phyloP scores from a whole-genome alignment of 2,329 filamentous ascomycete species.

The Thelonectria blattea region DNA sequence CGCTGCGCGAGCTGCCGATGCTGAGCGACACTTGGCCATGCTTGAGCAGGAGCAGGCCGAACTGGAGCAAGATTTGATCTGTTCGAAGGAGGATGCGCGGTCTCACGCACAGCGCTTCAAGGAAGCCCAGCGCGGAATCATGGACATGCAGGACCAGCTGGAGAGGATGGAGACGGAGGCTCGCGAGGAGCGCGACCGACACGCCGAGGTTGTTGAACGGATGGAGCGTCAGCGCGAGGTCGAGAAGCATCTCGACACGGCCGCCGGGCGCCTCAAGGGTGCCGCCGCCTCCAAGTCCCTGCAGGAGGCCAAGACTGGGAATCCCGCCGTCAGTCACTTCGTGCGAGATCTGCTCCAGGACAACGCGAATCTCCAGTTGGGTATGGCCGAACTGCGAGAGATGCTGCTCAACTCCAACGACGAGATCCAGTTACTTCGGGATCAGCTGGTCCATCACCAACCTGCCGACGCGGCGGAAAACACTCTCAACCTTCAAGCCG shows the following conservation, averaged over 20 bases:
- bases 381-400: slow-evolving; percentile 88
- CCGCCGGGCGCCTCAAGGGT: slow-evolving; percentile 80
- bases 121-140: slow-evolving; percentile 80
- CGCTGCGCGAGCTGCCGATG: slow-evolving; percentile 74
- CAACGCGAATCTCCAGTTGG: slow-evolving; percentile 91
- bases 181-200: slow-evolving; percentile 78
- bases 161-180: slow-evolving; percentile 88
- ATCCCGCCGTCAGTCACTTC: slow-evolving; percentile 88
- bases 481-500: slow-evolving; percentile 69
- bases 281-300: slow-evolving; percentile 75
- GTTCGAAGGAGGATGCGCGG: slow-evolving; percentile 75
- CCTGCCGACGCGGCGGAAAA: slow-evolving; percentile 57
- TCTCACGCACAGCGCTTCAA: slow-evolving; percentile 84
- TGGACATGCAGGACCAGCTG: slow-evolving; percentile 82
- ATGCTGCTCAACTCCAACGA: slow-evolving; percentile 92
- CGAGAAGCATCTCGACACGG: slow-evolving; percentile 80
- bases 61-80: slow-evolving; percentile 70
- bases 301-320: slow-evolving; percentile 62
- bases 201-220: slow-evolving; percentile 78
- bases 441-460: slow-evolving; percentile 82
- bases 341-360: slow-evolving; percentile 95
- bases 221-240: slow-evolving; percentile 85
- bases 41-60: slow-evolving; percentile 83
- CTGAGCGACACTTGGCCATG: slow-evolving; percentile 79
- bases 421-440: slow-evolving; percentile 85